phyloP scores from a whole-genome alignment of 352 stramenopile species.

The Elongisporangium senticosum region DNA sequence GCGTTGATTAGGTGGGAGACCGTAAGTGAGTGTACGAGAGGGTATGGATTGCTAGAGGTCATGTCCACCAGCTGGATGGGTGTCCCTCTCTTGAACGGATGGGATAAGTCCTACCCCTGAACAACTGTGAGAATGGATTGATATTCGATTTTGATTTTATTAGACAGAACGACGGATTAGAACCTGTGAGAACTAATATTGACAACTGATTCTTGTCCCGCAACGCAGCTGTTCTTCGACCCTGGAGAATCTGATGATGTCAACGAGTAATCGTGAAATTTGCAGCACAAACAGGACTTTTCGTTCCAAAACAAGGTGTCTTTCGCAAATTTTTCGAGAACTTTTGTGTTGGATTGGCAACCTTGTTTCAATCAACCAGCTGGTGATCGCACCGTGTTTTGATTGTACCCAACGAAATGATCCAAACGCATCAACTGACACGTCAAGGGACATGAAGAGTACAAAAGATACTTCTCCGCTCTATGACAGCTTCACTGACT shows the following conservation, averaged over 20 bases:
- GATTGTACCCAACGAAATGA: background rate
- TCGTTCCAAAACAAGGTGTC: background rate
- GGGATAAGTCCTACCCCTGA: background rate
- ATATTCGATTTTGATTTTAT: background rate
- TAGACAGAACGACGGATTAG: background rate
- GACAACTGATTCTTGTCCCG: background rate
- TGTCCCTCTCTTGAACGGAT: background rate
- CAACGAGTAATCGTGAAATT: background rate
- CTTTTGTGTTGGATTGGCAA: background rate
- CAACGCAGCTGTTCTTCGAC: background rate
- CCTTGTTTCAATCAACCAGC: background rate
- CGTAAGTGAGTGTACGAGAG: background rate
- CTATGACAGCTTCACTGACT: background rate
- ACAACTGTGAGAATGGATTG: background rate
- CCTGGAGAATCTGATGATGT: background rate
- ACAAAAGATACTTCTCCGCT: too few species aligned
- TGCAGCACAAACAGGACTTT: background rate
- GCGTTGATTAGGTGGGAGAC: background rate
- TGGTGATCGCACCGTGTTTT: background rate
- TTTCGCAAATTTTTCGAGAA: background rate
- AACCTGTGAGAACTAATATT: background rate
- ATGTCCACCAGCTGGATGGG: background rate
- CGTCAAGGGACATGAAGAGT: background rate
- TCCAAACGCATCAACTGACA: background rate
- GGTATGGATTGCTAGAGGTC: background rate